phyloP scores from a whole-genome alignment of 768 basidiomycete species.

The Hemileccinum rubropunctum region DNA sequence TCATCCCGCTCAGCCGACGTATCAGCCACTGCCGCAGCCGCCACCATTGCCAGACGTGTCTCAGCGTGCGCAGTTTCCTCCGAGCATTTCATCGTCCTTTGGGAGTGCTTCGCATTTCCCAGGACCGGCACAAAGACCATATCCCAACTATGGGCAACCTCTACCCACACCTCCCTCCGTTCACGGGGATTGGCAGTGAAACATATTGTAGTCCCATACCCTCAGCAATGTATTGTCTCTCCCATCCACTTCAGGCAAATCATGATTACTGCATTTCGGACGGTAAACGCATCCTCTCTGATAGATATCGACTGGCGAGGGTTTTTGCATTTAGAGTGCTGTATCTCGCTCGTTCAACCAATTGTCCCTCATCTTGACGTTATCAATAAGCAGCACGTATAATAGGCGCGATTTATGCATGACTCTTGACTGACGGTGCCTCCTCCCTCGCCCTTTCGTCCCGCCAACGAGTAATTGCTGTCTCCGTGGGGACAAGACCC shows the following conservation, averaged over 20 bases:
- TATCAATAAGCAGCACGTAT: conserved; percentile 14
- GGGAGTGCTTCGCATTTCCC: conserved; percentile 34
- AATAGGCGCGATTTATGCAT: conserved; percentile 6
- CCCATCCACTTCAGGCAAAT: conserved; percentile 7
- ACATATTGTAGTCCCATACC: conserved; percentile 9
- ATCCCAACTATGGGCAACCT: conserved; percentile 31
- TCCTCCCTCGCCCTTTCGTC: conserved; percentile 36
- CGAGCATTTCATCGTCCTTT: conserved; percentile 21
- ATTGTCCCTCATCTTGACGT: no score
- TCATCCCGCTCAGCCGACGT: conserved; percentile 40
- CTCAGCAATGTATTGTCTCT: conserved; percentile 16
- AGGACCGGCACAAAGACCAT: conserved; percentile 41
- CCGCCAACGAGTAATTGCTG: conserved; percentile 81
- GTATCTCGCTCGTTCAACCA: conserved; percentile 10
- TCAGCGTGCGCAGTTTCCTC: conserved; percentile 26
- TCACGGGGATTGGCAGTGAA: conserved; percentile 29
- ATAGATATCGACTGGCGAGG: conserved; percentile 1
- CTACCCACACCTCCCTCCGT: conserved; percentile 24
- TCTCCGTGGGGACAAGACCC: conserved; percentile 78
- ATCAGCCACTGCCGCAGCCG: conserved; percentile 34
- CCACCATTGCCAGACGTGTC: conserved; percentile 32
- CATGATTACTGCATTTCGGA: conserved; percentile 11
- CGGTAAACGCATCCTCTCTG: conserved; percentile 7
- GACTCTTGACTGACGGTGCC: conserved; percentile 4
- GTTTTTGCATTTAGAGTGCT: conserved; percentile 18